Evolutionary conservation across 2,329 filamentous ascomycete genomes (phyloP).

Genomic region (Fusarium abutilonis): DNA sequence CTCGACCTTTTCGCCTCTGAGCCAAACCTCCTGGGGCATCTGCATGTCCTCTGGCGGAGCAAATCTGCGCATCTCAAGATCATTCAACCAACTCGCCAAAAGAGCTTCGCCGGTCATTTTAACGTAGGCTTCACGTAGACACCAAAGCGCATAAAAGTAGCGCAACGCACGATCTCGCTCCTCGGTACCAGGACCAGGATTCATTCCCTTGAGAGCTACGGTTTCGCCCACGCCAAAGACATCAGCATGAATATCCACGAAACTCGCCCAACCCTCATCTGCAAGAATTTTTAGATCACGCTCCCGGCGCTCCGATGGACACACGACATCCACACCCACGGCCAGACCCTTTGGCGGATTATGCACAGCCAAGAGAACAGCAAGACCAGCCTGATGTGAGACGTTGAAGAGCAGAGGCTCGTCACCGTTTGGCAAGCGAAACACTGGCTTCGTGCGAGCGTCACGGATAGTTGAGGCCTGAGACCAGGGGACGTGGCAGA

Average conservation of each 20-base stretch:
- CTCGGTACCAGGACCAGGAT: slow-evolving; percentile 38
- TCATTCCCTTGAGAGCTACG: slow-evolving; percentile 65
- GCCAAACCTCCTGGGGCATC: slow-evolving; percentile 47
- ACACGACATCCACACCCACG: slow-evolving; percentile 80
- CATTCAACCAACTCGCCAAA: slow-evolving; percentile 75
- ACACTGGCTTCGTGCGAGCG: slow-evolving; percentile 64
- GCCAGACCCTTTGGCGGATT: slow-evolving; percentile 51
- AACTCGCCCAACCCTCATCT: slow-evolving; percentile 69
- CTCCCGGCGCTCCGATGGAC: slow-evolving; percentile 73
- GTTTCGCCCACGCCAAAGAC: slow-evolving; percentile 73
- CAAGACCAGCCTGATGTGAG: slow-evolving; percentile 80
- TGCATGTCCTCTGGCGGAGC: slow-evolving; percentile 59
- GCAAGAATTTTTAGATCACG: slow-evolving; percentile 67
- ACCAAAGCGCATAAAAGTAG: slow-evolving; percentile 81
- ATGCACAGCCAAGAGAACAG: slow-evolving; percentile 69
- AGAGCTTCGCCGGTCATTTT: slow-evolving; percentile 85
- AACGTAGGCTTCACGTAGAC: slow-evolving; percentile 81
- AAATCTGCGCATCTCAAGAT: slow-evolving; percentile 75
- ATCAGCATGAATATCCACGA: slow-evolving; percentile 76
- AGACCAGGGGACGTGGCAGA: slow-evolving; percentile 68
- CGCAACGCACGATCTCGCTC: slow-evolving; percentile 67
- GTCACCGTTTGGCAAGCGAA: slow-evolving; percentile 57
- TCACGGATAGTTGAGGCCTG: slow-evolving; percentile 66
- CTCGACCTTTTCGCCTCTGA: slow-evolving; percentile 45
- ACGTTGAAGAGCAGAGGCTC: slow-evolving; percentile 75